A percentile compares a stretch with the other conserved stretches of the same genome.
Conservation (phyloP, 768 basidiomycete genomes). For the Plicaturopsis crispa region DNA sequence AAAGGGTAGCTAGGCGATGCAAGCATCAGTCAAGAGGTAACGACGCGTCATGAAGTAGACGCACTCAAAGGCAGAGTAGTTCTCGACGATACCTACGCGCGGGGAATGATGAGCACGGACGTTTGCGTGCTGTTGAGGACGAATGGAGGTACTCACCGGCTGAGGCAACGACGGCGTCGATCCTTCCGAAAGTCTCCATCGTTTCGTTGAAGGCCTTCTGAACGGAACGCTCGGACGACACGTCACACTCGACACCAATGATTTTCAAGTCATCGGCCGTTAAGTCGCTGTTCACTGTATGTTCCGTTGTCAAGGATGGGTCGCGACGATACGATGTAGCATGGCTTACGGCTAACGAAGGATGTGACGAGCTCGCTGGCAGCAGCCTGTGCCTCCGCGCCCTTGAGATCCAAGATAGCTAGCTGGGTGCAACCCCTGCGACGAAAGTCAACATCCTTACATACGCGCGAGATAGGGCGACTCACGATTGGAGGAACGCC, state of each 20-base stretch:
- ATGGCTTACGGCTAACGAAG: too few relatives aligned
- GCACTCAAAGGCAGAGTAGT: slow-evolving; percentile 81
- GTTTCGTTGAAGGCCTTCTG: slow-evolving; percentile 62
- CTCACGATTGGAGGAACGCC: slow-evolving; percentile 82
- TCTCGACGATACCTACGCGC: slow-evolving; percentile 73
- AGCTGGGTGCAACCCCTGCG: slow-evolving; percentile 72
- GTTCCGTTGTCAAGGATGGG: too few relatives aligned
- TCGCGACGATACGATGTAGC: too few relatives aligned
- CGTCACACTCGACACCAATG: slow-evolving; percentile 80
- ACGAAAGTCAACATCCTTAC: slow-evolving; percentile 3
- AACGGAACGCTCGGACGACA: slow-evolving; percentile 75
- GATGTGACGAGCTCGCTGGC: slow-evolving; percentile 73
- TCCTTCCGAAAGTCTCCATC: slow-evolving; percentile 54
- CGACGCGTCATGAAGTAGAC: slow-evolving; percentile 13
- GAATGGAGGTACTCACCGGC: slow-evolving; percentile 59
- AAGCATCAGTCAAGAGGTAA: slow-evolving; percentile 9
- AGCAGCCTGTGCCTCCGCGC: slow-evolving; percentile 56
- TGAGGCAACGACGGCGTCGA: slow-evolving; percentile 83
- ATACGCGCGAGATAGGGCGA: slow-evolving; percentile 7
- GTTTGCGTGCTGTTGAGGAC: slow-evolving; percentile 3
- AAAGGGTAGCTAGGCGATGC: slow-evolving; percentile 63
- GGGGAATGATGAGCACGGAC: background rate
- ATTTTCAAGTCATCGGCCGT: slow-evolving; percentile 52
- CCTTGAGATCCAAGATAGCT: slow-evolving; percentile 77
- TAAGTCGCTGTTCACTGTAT: slow-evolving; percentile 47